A percentile compares a stretch with the other conserved stretches of the same genome.
Evolutionary conservation across 495 filamentous ascomycete genomes (phyloP).

Genomic region (Penicillium daleae): DNA sequence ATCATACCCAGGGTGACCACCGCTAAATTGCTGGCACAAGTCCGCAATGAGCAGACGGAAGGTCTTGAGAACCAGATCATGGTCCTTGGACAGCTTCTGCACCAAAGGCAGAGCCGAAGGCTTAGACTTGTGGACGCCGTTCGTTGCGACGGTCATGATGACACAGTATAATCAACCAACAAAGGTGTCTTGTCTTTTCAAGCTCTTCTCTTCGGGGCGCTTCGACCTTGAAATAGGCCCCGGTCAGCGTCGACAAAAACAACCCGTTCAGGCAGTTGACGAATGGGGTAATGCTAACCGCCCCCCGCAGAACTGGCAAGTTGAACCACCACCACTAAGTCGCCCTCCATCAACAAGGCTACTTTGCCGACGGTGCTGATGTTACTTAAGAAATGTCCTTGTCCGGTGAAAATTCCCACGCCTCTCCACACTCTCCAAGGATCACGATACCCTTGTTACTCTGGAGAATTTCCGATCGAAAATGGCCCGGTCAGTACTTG

Average conservation of each 20-base stretch:
- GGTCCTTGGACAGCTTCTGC: constrained; percentile 36
- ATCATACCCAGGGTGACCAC: constrained; percentile 59
- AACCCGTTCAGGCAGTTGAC: constrained; percentile 14
- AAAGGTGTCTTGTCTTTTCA: neutral
- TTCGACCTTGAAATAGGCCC: constrained; percentile 15
- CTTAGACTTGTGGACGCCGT: constrained; percentile 23
- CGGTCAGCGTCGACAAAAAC: constrained; percentile 13
- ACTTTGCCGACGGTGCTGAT: constrained; percentile 5
- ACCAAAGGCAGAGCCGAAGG: constrained; percentile 28
- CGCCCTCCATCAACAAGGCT: neutral
- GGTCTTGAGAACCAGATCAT: constrained; percentile 52
- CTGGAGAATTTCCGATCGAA: neutral
- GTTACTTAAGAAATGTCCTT: constrained; percentile 16
- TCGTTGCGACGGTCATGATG: constrained; percentile 20
- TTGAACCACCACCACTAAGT: constrained; percentile 7
- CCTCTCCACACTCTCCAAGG: constrained; percentile 1
- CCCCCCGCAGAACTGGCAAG: neutral
- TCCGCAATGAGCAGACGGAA: constrained; percentile 61
- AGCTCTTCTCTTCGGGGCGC: neutral
- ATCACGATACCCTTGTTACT: neutral
- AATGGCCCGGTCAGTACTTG: constrained; percentile 25
- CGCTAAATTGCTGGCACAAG: constrained; percentile 61
- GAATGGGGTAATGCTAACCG: constrained; percentile 15
- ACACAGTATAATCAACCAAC: constrained; percentile 1
- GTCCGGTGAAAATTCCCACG: constrained; percentile 3